A percentile compares a stretch with the other conserved stretches of the same genome.
phyloP scores from a whole-genome alignment of 441 rosid genomes.

The Eruca vesicaria region DNA sequence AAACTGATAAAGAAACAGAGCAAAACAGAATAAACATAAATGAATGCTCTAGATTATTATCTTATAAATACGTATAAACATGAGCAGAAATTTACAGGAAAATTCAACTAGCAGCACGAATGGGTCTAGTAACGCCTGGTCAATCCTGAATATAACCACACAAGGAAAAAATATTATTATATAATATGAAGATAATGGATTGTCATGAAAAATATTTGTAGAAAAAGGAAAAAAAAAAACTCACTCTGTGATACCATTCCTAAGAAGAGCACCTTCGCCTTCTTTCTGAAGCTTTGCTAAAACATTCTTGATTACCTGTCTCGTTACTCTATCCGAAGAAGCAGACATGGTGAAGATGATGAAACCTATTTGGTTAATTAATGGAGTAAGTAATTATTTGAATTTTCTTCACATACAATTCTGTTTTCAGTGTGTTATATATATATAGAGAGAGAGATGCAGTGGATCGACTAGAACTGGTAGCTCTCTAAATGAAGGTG shows the following conservation, averaged over 20 bases:
- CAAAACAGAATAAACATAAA: conserved; percentile 19
- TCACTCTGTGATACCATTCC: conserved; percentile 76
- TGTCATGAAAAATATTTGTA: background rate
- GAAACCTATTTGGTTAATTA: too few relatives aligned
- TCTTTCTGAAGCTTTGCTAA: conserved; percentile 59
- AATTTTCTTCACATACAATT: background rate
- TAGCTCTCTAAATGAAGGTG: conserved; percentile 1
- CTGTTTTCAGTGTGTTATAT: background rate
- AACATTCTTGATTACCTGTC: conserved; percentile 58
- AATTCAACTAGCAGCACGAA: conserved; percentile 84
- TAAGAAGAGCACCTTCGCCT: conserved; percentile 70
- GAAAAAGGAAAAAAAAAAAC: conserved; percentile 10
- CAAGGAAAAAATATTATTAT: background rate
- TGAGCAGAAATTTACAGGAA: conserved; percentile 47
- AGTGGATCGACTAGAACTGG: conserved; percentile 7
- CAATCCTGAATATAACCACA: conserved; percentile 49
- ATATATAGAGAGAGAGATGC: background rate
- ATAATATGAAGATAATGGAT: background rate
- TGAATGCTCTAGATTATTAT: background rate
- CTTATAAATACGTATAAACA: background rate
- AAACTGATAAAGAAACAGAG: conserved; percentile 46
- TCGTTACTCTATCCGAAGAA: conserved; percentile 36
- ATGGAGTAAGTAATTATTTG: background rate
- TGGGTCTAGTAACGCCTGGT: conserved; percentile 73
- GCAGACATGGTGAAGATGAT: conserved; percentile 18